Evolutionary conservation across 108 stramenopile species (phyloP), one percentile per base, ranked within the genome.

Genomic region (Stephanodiscus triporus): DNA sequence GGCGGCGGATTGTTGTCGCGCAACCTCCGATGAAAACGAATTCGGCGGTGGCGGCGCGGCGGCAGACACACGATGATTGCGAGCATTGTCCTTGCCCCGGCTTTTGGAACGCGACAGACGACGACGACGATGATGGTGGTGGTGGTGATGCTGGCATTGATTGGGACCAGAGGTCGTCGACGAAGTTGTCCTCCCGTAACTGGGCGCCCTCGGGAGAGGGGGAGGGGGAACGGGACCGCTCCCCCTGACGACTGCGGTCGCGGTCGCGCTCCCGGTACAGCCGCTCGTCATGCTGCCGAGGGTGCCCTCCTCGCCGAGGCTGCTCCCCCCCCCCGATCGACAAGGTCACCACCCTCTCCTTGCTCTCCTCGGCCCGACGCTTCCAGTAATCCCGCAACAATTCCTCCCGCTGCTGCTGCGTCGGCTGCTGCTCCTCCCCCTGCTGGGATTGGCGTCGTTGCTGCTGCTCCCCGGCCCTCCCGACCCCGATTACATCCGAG

Each of bases 21-120:
- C n/a, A n/a, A 5, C 5, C 9, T 53, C 8, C 6, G 51, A 8
- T 53, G 7, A 1, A 6, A 1, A n/a, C 19, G 51, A n/a, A 1
- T 53, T 2, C 19, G 24, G 56, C 24, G 30, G 27, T 14, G 5
- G 29, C 10, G 2, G 5, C 56, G 29, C 16, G 24, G 27, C 9
- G 30, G 29, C 27, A 9, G 27, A 30, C 30, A 4, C 24, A 8
- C 56, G 29, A 22, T 24, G 4, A 24, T 23, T 20, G 22, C 54
- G n/a, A n/a, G n/a, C n/a, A n/a, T 57, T 8, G 16, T 30, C 24
- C 63, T 51, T 57, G 14, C 73, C 55, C 24, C 73, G 48, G 59
- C 71, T 72, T 20, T 63, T 72, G 6, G 71, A 72, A 7, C 71
- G 57, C n/a, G n/a, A n/a, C n/a, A n/a, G n/a, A n/a, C n/a, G n/a